Percentiles rank a stretch among this genome's conserved stretches.
phyloP scores from a whole-genome alignment of 768 basidiomycete species.

The Serendipita sp. region DNA sequence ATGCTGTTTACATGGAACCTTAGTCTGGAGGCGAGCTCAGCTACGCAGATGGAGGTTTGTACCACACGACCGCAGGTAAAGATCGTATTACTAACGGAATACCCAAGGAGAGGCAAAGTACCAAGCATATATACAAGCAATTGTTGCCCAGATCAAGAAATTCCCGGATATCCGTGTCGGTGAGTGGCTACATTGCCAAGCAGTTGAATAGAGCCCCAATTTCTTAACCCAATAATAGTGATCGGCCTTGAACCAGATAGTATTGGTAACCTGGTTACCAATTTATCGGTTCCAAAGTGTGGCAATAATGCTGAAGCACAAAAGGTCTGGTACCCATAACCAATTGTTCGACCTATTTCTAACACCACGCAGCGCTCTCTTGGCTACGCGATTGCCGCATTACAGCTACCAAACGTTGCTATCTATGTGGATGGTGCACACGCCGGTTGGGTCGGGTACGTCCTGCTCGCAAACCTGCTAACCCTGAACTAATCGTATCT shows the following conservation, averaged over 20 bases:
- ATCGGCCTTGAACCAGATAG: conserved; percentile 21
- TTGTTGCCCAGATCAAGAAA: conserved; percentile 13
- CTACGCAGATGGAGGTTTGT: conserved; percentile 15
- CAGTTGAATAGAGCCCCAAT: neutral
- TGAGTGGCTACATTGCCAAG: neutral
- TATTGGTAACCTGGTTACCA: conserved; percentile 20
- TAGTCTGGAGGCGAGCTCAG: conserved; percentile 19
- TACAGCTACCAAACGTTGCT: conserved; percentile 17
- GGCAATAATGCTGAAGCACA: conserved; percentile 18
- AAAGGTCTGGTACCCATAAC: conserved; percentile 5
- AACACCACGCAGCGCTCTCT: conserved; percentile 19
- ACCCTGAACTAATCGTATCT: neutral
- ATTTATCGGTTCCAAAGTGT: conserved; percentile 18
- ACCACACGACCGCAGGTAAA: neutral
- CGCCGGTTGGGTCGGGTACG: conserved; percentile 23
- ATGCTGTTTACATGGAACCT: neutral
- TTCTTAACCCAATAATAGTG: conserved; percentile 10
- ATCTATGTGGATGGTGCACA: conserved; percentile 22
- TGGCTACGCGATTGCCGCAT: conserved; percentile 18
- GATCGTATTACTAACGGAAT: neutral
- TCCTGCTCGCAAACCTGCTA: neutral
- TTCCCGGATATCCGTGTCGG: conserved; percentile 16
- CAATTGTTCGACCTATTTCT: neutral
- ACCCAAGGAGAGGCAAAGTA: conserved; percentile 16
- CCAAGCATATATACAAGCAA: conserved; percentile 11